These are phyloP conservation scores for Canavalia gladiata DNA, from an alignment of 306 rosid species.

Conservation along the genomic window DNA sequence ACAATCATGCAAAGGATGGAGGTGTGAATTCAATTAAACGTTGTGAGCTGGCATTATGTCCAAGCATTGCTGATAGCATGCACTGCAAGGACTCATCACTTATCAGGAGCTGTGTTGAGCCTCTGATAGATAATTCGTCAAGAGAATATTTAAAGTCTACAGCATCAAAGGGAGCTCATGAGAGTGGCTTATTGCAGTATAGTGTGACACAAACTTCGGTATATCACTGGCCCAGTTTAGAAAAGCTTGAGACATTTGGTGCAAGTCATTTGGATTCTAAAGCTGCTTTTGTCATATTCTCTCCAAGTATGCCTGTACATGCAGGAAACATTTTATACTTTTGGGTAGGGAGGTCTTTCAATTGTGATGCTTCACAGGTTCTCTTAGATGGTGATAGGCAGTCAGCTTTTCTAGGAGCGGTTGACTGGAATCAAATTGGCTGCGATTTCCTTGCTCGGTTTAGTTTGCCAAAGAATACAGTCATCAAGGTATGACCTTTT, in stretches of 20 bases:
- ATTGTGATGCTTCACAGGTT: constrained; percentile 55
- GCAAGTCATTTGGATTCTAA: constrained; percentile 72
- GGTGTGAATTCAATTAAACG: constrained; percentile 53
- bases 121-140: constrained; percentile 44
- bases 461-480: constrained; percentile 70
- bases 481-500: constrained; percentile 69
- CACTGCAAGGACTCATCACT: constrained; percentile 47
- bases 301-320: constrained; percentile 59
- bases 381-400: constrained; percentile 63
- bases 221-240: constrained; percentile 85
- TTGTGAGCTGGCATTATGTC: constrained; percentile 41
- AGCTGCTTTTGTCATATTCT: constrained; percentile 76
- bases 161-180: constrained; percentile 53
- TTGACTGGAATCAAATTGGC: constrained; percentile 77
- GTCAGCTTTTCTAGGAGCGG: constrained; percentile 58
- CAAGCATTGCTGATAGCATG: constrained; percentile 30
- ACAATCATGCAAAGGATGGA: constrained; percentile 51
- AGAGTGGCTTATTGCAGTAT: constrained; percentile 47
- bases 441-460: constrained; percentile 61
- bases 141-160: constrained; percentile 51
- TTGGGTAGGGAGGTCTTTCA: constrained; percentile 86
- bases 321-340: constrained; percentile 67
- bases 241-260: constrained; percentile 64
- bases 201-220: constrained; percentile 57
- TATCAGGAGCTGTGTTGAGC: constrained; percentile 50